Evolutionary conservation across 352 stramenopile genomes (phyloP).

Genomic region (Thalassiosira livingstoniorum): DNA sequence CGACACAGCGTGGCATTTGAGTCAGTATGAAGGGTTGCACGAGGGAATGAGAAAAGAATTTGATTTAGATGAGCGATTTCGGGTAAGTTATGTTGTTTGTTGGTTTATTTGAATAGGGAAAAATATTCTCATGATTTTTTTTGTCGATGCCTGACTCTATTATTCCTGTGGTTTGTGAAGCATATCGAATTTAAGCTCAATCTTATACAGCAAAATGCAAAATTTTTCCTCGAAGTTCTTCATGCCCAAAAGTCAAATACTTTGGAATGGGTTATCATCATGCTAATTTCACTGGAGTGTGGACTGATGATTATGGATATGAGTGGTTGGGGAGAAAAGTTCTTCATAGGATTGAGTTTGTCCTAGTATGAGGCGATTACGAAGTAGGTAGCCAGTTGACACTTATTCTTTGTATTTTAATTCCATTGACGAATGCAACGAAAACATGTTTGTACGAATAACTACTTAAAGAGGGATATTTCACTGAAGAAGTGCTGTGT

Average conservation of each 20-base stretch:
- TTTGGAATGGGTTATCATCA: constrained; percentile 98
- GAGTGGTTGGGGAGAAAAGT: constrained; percentile 71
- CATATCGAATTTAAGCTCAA: constrained; percentile 98
- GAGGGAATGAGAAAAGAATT: constrained; percentile 88
- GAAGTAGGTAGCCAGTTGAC: too few species aligned
- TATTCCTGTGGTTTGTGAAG: constrained; percentile 50
- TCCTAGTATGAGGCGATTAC: too few species aligned
- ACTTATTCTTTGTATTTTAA: too few species aligned
- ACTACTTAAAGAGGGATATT: too few species aligned
- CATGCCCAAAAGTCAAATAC: constrained; percentile 92
- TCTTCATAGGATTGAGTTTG: constrained; percentile 57
- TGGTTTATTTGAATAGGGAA: neutral
- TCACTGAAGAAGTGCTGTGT: too few species aligned
- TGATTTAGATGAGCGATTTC: constrained; percentile 92
- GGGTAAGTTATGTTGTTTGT: constrained; percentile 37
- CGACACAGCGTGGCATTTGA: constrained; percentile 95
- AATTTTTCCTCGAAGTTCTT: constrained; percentile 99
- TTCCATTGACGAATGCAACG: too few species aligned
- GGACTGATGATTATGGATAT: constrained; percentile 89
- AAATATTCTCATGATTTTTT: too few species aligned
- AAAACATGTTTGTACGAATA: too few species aligned
- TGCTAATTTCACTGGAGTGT: constrained; percentile 95
- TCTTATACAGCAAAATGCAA: constrained; percentile 97
- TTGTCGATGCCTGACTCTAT: neutral
- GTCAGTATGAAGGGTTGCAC: constrained; percentile 92